phyloP scores from a whole-genome alignment of 305 asterid genomes.

The Salvia sclarea region DNA sequence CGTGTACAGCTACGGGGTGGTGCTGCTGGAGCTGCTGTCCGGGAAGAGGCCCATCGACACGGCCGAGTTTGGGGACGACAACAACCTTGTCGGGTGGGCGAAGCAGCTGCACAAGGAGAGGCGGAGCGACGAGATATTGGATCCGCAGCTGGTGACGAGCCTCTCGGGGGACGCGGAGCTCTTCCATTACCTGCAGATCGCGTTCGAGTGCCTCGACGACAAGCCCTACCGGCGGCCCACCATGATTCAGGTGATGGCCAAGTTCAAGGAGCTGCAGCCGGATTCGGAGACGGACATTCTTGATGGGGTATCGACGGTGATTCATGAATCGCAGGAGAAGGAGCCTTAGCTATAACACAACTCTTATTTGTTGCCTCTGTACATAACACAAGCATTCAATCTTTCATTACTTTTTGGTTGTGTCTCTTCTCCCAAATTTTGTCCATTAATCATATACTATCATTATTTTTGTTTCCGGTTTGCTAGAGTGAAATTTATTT shows the following conservation, averaged over 20 bases:
- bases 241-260: conserved; percentile 94
- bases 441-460: background rate
- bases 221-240: conserved; percentile 80
- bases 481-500: background rate
- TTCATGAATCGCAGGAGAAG: conserved; percentile 72
- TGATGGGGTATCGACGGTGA: conserved; percentile 71
- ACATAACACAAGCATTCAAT: conserved; percentile 35
- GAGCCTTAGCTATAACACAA: conserved; percentile 35
- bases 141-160: conserved; percentile 54
- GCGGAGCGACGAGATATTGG: conserved; percentile 66
- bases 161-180: conserved; percentile 65
- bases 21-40: conserved; percentile 78
- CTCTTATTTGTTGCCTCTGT: conserved; percentile 29
- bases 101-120: conserved; percentile 65
- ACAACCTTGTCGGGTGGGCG: conserved; percentile 90
- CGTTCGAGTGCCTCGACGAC: conserved; percentile 83
- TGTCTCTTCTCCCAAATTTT: conserved; percentile 31
- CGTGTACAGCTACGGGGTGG: conserved; percentile 88
- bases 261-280: conserved; percentile 72
- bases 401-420: conserved; percentile 6
- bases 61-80: conserved; percentile 74
- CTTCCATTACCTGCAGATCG: conserved; percentile 67
- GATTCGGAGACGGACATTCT: conserved; percentile 82
- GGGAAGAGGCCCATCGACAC: conserved; percentile 85
- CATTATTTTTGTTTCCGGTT: background rate